phyloP scores from a whole-genome alignment of 352 stramenopile genomes.

The Phytophthora kernoviae region DNA sequence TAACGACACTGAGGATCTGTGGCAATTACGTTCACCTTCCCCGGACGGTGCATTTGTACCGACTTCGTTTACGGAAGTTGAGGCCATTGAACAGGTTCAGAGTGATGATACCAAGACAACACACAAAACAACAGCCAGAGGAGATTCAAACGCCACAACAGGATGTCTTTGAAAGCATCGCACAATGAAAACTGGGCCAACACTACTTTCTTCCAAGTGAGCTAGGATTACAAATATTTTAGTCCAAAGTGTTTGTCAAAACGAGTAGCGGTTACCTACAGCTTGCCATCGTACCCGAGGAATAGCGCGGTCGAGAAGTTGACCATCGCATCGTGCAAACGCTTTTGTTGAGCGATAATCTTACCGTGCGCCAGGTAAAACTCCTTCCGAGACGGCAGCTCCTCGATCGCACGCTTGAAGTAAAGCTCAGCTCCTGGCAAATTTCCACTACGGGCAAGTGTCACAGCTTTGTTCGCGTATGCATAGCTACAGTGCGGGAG shows the following conservation, averaged over 20 bases:
- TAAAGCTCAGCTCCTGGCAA: conserved; percentile 44
- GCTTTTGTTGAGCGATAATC: conserved; percentile 75
- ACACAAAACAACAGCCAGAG: neutral
- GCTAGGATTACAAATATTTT: conserved; percentile 7
- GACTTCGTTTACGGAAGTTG: conserved; percentile 10
- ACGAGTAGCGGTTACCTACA: conserved; percentile 40
- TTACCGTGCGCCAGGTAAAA: conserved; percentile 73
- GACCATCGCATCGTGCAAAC: conserved; percentile 79
- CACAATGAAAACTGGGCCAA: neutral
- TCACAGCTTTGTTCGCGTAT: conserved; percentile 72
- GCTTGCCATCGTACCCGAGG: conserved; percentile 72
- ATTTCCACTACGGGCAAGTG: conserved; percentile 44
- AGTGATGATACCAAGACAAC: neutral
- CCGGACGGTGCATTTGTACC: conserved; percentile 20
- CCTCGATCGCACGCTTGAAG: conserved; percentile 73
- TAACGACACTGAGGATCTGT: conserved; percentile 17
- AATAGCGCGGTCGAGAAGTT: conserved; percentile 78
- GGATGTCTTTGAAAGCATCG: neutral
- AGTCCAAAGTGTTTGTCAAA: too few relatives aligned
- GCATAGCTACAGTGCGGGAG: conserved; percentile 68
- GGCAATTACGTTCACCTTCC: conserved; percentile 26
- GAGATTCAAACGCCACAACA: neutral
- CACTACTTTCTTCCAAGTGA: neutral
- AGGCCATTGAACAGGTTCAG: neutral
- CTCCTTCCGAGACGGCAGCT: conserved; percentile 66